Base-by-base conservation (phyloP, 805 yeast genomes). In the Teunomyces stri region DNA sequence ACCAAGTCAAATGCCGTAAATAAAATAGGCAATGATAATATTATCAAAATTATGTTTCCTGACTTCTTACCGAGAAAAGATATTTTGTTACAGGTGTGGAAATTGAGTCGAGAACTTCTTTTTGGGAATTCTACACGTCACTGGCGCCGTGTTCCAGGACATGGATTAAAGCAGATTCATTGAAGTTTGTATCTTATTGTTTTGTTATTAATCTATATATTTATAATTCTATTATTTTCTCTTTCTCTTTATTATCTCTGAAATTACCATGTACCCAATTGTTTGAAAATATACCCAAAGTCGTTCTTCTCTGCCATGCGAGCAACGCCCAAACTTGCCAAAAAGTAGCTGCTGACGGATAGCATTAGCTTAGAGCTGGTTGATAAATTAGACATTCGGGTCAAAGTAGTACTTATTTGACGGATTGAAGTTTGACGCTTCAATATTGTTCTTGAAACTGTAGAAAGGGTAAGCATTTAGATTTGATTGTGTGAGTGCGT, bases 61-160 rank as follows among this genome's bases (percentile, higher is more conserved):
- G 65, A 67, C 42, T 62, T 72, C 44, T 59, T 74, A 22, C 79
- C 79, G 10, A 42, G 75, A 16, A 70, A 72, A 49, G 72, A 69
- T 33, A 64, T 71, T 5, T 54, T 74, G 30, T 59, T 72, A 6
- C 54, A 61, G 38, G 78, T 73, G 5, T 66, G 77, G 71, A 64
- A 61, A 42, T 59, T 61, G 30, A 66, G 76, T 45, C 56, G 78
- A 34, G 56, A 60, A 42, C 59, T 71, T 42, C 55, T 74, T 28
- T 74, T 69, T 50, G 70, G 69, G 3, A 59, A 58, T 21, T 48
- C 54, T 9, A 48, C 53, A 33, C 45, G 69, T 39, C 62, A 64
- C 44, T 68, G 67, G 62, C 51, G 74, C 46, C 47, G 71, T 33
- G 69, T 67, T 5, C 72, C 72, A 0, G 72, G 72, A 12, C 68